Evolutionary conservation across 495 filamentous ascomycete genomes (phyloP).

Genomic region (Trichoderma orchidacearum): DNA sequence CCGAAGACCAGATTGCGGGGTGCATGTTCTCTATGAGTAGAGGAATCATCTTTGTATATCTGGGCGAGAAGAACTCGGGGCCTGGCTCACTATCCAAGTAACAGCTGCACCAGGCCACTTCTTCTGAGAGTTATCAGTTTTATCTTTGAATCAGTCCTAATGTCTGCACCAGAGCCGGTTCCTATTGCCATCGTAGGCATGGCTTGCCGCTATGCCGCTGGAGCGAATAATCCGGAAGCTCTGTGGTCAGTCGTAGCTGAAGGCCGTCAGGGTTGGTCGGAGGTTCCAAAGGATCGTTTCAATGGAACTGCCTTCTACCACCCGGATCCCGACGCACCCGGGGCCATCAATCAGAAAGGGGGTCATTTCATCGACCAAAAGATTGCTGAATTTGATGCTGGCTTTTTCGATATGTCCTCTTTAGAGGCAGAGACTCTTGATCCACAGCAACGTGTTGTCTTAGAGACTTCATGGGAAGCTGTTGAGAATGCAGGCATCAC

Average conservation of each 20-base stretch:
- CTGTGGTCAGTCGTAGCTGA: constrained; percentile 24
- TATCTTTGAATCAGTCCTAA: too few species aligned
- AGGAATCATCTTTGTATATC: too few species aligned
- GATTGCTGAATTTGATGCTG: constrained; percentile 46
- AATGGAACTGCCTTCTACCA: constrained; percentile 28
- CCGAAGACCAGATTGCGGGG: too few species aligned
- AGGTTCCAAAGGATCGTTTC: constrained; percentile 48
- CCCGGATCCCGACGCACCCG: neutral
- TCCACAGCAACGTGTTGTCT: constrained; percentile 40
- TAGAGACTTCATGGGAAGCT: constrained; percentile 39
- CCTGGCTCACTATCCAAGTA: too few species aligned
- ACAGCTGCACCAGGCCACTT: too few species aligned
- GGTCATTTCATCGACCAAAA: constrained; percentile 10
- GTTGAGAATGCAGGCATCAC: constrained; percentile 36
- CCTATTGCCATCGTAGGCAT: constrained; percentile 40
- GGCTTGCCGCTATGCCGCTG: constrained; percentile 37
- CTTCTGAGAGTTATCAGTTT: too few species aligned
- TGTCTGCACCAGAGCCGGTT: neutral
- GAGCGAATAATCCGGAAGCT: constrained; percentile 20
- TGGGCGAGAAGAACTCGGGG: too few species aligned
- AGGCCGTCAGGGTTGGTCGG: neutral
- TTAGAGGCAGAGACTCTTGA: constrained; percentile 39
- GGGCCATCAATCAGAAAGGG: neutral
- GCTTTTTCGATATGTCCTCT: constrained; percentile 36
- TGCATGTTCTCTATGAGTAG: too few species aligned